Conservation (phyloP, 495 filamentous ascomycete genomes). For the Sphaerosporella brunnea region DNA sequence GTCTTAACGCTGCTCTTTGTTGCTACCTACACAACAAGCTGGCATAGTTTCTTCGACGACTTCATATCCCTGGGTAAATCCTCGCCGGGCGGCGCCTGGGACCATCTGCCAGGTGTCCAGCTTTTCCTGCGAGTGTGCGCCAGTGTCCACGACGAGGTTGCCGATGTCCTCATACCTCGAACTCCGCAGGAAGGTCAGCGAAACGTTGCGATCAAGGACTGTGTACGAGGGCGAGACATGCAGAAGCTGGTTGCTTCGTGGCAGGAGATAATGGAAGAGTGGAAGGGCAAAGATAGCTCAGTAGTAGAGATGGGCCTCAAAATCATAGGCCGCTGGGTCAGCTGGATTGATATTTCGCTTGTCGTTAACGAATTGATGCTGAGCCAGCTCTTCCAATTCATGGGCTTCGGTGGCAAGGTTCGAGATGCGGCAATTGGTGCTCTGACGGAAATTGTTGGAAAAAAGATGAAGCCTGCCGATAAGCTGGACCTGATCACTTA, state of each 20-base stretch:
- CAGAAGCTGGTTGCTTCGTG: conserved; percentile 70
- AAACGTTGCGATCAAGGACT: conserved; percentile 72
- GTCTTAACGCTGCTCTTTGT: conserved; percentile 85
- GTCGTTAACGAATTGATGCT: conserved; percentile 79
- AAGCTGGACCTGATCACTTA: conserved; percentile 88
- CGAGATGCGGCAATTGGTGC: conserved; percentile 78
- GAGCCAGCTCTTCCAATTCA: conserved; percentile 61
- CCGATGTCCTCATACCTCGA: conserved; percentile 68
- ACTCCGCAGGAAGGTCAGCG: conserved; percentile 55
- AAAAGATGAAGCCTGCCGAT: conserved; percentile 88
- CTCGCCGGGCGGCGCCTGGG: conserved; percentile 31
- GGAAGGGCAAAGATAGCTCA: conserved; percentile 51
- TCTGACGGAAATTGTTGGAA: conserved; percentile 84
- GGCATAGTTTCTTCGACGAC: conserved; percentile 79
- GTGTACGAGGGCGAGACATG: conserved; percentile 68
- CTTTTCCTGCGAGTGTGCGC: conserved; percentile 75
- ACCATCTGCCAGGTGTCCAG: conserved; percentile 59
- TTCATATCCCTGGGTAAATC: conserved; percentile 50
- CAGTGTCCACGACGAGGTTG: conserved; percentile 93
- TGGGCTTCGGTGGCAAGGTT: conserved; percentile 53
- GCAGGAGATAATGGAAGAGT: conserved; percentile 74
- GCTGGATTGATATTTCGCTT: conserved; percentile 91
- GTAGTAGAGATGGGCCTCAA: conserved; percentile 75
- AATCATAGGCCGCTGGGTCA: conserved; percentile 83
- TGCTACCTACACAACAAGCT: conserved; percentile 61